Percentiles rank a stretch among this genome's conserved stretches.
Evolutionary conservation across 1,284 basidiomycete genomes (phyloP).

Genomic region (Apiotrichum akiyoshidainum): DNA sequence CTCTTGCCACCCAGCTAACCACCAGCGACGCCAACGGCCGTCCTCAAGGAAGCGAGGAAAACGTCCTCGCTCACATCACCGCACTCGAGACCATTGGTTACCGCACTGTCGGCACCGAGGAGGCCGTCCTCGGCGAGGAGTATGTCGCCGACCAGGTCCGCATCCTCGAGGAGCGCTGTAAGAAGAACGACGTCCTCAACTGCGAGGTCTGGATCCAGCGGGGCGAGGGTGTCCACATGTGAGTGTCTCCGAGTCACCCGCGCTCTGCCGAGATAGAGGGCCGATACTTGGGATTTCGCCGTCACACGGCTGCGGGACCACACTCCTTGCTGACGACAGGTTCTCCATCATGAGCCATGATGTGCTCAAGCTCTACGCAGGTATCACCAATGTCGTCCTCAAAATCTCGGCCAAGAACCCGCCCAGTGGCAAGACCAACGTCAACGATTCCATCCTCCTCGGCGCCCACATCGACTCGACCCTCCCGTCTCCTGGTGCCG

Average conservation of each 20-base stretch:
- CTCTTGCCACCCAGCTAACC: neutral
- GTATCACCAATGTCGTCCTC: conserved; percentile 83
- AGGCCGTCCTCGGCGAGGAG: conserved; percentile 78
- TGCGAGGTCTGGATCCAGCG: conserved; percentile 85
- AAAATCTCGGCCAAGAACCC: conserved; percentile 62
- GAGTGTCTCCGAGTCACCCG: conserved; percentile 34
- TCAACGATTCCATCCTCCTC: conserved; percentile 77
- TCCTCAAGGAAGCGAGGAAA: conserved; percentile 41
- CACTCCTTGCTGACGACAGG: conserved; percentile 52
- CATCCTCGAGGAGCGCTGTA: conserved; percentile 61
- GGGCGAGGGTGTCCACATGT: conserved; percentile 80
- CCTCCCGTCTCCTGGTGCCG: conserved; percentile 68
- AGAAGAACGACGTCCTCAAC: conserved; percentile 61
- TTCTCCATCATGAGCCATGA: conserved; percentile 81
- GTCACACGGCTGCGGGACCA: too few species aligned
- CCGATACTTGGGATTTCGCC: too few species aligned
- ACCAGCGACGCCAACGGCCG: conserved; percentile 29
- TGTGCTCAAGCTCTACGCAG: conserved; percentile 86
- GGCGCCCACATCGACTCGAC: conserved; percentile 83
- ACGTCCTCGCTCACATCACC: conserved; percentile 41
- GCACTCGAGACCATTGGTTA: conserved; percentile 75
- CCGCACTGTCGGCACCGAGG: conserved; percentile 83
- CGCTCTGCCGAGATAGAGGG: too few species aligned
- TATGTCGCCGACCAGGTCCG: conserved; percentile 74
- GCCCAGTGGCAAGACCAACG: conserved; percentile 57